phyloP scores from a whole-genome alignment of 73 alveolate species.

The Breviolum minutum region DNA sequence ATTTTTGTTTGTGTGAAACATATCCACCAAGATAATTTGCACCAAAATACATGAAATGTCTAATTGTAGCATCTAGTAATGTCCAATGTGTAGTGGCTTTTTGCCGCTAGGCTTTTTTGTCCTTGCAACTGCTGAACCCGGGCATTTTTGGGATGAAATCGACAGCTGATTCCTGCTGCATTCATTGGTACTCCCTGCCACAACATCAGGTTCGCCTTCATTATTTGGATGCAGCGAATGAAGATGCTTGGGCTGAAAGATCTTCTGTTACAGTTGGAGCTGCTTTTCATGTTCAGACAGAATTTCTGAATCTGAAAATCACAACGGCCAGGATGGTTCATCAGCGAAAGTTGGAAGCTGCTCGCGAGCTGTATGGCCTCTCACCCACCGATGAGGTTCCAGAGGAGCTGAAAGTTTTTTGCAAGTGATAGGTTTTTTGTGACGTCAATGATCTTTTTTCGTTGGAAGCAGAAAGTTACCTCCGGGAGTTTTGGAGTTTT shows the following conservation, averaged over 20 bases:
- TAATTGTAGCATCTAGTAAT: no score
- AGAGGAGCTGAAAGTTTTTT: neutral
- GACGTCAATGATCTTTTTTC: no score
- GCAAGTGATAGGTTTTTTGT: no score
- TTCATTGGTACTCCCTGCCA: neutral
- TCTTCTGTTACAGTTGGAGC: neutral
- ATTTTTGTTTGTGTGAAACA: no score
- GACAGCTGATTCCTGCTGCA: neutral
- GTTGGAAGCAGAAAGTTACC: no score
- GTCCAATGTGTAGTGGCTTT: no score
- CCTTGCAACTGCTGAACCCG: no score
- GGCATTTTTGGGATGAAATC: neutral
- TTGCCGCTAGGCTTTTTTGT: no score
- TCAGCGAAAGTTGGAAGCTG: slow-evolving; percentile 83
- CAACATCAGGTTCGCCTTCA: slow-evolving; percentile 31
- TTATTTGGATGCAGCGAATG: slow-evolving; percentile 84
- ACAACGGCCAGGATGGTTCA: slow-evolving; percentile 43
- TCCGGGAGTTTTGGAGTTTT: no score
- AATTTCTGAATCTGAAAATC: neutral
- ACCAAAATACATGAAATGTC: no score
- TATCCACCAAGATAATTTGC: no score
- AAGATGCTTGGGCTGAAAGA: slow-evolving; percentile 10
- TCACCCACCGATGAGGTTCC: slow-evolving; percentile 56
- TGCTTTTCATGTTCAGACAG: neutral
- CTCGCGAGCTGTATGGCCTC: slow-evolving; percentile 74